Evolutionary conservation across 2,329 filamentous ascomycete genomes (phyloP).

Genomic region (Cryphonectria radicalis): DNA sequence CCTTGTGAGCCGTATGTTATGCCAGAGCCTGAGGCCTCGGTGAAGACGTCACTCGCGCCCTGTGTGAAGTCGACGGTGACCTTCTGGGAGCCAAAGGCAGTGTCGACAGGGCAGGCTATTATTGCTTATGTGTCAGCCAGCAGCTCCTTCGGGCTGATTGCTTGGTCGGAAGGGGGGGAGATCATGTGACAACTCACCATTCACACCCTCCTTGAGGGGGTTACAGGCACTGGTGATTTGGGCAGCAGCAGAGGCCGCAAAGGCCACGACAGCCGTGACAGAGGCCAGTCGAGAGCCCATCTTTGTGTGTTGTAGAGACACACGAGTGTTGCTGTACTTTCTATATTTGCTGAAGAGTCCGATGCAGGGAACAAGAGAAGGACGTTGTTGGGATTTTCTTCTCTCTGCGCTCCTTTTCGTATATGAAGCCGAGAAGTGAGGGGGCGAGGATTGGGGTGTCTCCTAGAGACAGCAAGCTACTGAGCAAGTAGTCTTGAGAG

Average conservation of each 20-base stretch:
- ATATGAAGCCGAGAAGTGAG: not conserved
- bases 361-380: not conserved
- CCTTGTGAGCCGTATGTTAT: slow-evolving; percentile 52
- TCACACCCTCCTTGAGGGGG: slow-evolving; percentile 52
- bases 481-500: no score
- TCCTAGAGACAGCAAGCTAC: not conserved
- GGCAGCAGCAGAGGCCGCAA: slow-evolving; percentile 54
- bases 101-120: slow-evolving; percentile 70
- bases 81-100: slow-evolving; percentile 70
- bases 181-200: slow-evolving; percentile 32
- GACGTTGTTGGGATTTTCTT: not conserved
- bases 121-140: slow-evolving; percentile 16
- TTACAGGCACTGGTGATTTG: slow-evolving; percentile 63
- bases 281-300: slow-evolving; percentile 54
- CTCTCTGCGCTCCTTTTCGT: not conserved
- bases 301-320: slow-evolving; percentile 29
- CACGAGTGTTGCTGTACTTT: not conserved
- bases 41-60: slow-evolving; percentile 63
- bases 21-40: slow-evolving; percentile 63
- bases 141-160: not conserved
- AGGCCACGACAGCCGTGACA: slow-evolving; percentile 52
- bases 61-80: slow-evolving; percentile 45
- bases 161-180: slow-evolving; percentile 39
- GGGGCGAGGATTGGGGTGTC: not conserved
- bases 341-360: not conserved